phyloP scores from a whole-genome alignment of 2,329 filamentous ascomycete genomes.

The Aspergillus sp. region DNA sequence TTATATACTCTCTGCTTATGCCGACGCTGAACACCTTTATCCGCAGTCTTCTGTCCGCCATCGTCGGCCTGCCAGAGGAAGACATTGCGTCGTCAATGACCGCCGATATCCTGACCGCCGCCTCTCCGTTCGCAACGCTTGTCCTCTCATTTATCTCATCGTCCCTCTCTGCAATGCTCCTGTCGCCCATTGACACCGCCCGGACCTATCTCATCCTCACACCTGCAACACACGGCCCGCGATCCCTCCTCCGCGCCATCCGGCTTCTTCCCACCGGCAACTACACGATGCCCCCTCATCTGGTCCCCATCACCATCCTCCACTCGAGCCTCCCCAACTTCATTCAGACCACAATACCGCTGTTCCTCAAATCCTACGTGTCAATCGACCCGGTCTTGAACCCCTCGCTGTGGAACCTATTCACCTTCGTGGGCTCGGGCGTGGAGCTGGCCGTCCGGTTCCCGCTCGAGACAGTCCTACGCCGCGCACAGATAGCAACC shows the following conservation, averaged over 20 bases:
- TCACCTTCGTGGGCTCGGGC: conserved; percentile 70
- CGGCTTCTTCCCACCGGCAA: conserved; percentile 63
- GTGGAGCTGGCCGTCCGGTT: conserved; percentile 77
- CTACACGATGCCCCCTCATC: conserved; percentile 58
- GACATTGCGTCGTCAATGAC: conserved; percentile 47
- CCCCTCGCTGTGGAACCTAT: conserved; percentile 70
- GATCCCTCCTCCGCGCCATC: conserved; percentile 69
- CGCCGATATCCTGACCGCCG: conserved; percentile 65
- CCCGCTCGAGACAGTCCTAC: conserved; percentile 82
- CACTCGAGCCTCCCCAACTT: conserved; percentile 77
- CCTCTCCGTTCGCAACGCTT: conserved; percentile 72
- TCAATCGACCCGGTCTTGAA: conserved; percentile 72
- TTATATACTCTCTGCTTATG: conserved; percentile 78
- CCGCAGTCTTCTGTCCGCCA: conserved; percentile 76
- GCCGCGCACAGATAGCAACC: conserved; percentile 74
- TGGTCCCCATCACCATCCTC: conserved; percentile 75
- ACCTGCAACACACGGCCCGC: conserved; percentile 61
- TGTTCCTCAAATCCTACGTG: conserved; percentile 77
- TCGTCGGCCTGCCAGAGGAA: conserved; percentile 82
- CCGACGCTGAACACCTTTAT: conserved; percentile 89
- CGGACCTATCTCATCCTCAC: conserved; percentile 82
- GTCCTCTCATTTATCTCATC: conserved; percentile 60
- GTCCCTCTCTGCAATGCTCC: conserved; percentile 62
- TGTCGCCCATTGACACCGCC: conserved; percentile 82
- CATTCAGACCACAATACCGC: conserved; percentile 70